These are phyloP conservation scores for Eragrostis tef DNA, from an alignment of 202 grass and related monocot genomes.

Conservation along the genomic window DNA sequence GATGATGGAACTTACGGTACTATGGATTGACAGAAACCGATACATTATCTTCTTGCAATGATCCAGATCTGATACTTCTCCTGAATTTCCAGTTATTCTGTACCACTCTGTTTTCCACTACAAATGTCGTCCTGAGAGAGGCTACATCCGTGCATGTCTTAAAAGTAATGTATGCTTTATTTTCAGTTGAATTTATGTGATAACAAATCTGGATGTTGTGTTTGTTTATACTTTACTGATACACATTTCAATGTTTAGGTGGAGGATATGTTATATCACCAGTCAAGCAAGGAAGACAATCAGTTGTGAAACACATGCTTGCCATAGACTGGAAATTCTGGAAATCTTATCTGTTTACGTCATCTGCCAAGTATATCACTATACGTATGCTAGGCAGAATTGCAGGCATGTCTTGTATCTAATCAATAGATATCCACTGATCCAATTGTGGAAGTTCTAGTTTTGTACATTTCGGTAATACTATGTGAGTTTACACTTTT, in stretches of 20 bases:
- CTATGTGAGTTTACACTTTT: constrained; percentile 26
- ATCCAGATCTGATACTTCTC: constrained; percentile 45
- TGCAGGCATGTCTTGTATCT: constrained; percentile 65
- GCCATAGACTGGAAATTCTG: constrained; percentile 99
- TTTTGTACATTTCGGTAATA: constrained; percentile 22
- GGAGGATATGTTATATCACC: constrained; percentile 98
- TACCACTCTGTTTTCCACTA: constrained; percentile 96
- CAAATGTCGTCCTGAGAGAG: constrained; percentile 73
- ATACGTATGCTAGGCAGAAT: constrained; percentile 82
- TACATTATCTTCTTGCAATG: constrained; percentile 24
- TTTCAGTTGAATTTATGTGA: constrained; percentile 43
- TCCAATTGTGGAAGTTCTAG: neutral
- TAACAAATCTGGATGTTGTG: constrained; percentile 1
- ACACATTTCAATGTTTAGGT: constrained; percentile 62
- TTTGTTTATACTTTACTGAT: constrained; percentile 41
- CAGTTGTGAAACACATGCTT: constrained; percentile 98
- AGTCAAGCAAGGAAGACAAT: constrained; percentile 88
- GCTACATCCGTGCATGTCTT: constrained; percentile 93
- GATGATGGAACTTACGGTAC: constrained; percentile 98
- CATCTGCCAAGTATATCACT: constrained; percentile 85
- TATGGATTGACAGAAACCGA: constrained; percentile 45
- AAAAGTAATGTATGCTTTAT: constrained; percentile 99
- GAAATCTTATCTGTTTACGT: constrained; percentile 83
- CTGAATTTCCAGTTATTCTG: constrained; percentile 78
- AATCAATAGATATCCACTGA: constrained; percentile 38